Evolutionary conservation across 768 basidiomycete species (phyloP).

Genomic region (Lactifluus volemus): DNA sequence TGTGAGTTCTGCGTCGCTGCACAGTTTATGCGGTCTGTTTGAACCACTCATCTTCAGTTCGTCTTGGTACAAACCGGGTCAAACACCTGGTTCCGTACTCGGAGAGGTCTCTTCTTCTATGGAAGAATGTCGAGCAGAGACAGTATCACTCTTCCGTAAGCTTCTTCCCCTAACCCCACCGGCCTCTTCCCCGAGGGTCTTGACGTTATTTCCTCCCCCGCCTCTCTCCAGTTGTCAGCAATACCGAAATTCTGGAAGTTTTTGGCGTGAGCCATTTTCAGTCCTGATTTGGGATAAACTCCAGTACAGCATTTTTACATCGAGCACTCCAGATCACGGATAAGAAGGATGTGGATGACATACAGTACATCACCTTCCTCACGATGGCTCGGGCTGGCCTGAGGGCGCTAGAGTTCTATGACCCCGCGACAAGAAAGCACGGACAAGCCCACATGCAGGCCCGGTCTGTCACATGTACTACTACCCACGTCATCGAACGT

Average conservation of each 20-base stretch:
- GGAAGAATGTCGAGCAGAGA: constrained; percentile 91
- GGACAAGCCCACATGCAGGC: constrained; percentile 91
- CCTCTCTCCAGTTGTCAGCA: constrained; percentile 50
- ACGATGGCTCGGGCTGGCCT: constrained; percentile 82
- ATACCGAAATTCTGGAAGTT: constrained; percentile 67
- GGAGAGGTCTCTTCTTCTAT: constrained; percentile 86
- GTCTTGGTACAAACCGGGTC: constrained; percentile 85
- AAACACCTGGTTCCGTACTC: constrained; percentile 72
- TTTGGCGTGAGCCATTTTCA: constrained; percentile 46
- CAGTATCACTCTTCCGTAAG: constrained; percentile 74
- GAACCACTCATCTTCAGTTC: constrained; percentile 32
- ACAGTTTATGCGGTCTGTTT: not conserved
- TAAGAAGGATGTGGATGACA: constrained; percentile 60
- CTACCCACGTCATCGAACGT: not conserved
- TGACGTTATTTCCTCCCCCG: not conserved
- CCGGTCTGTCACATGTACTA: constrained; percentile 38
- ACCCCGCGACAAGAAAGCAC: constrained; percentile 72
- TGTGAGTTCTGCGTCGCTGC: constrained; percentile 35
- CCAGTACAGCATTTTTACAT: not conserved
- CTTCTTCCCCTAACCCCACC: constrained; percentile 2
- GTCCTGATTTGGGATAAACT: not conserved
- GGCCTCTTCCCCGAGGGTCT: not conserved
- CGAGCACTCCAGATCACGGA: constrained; percentile 46
- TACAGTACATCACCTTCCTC: constrained; percentile 75
- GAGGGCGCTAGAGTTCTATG: constrained; percentile 73